These are phyloP conservation scores for Cercospora sojina DNA, from an alignment of 2,329 filamentous ascomycete genomes.

Conservation along the genomic window DNA sequence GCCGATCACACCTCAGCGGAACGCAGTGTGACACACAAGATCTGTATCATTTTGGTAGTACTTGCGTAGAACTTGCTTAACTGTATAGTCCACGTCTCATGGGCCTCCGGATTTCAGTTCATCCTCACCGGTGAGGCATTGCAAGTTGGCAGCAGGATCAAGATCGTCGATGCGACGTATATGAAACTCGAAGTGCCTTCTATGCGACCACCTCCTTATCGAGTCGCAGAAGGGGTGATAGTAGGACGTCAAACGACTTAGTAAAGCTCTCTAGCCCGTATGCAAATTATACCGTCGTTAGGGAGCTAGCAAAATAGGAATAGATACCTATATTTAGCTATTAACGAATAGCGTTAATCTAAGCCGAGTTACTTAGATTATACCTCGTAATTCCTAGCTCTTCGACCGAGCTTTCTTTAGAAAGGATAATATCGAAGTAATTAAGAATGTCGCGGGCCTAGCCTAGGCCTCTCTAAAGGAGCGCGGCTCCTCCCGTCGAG, in stretches of 20 bases:
- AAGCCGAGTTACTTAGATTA: conserved; percentile 25
- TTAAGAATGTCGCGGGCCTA: no score
- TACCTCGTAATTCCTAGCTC: conserved; percentile 26
- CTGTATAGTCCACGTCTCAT: no score
- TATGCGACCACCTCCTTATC: conserved; percentile 22
- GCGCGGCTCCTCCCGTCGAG: no score
- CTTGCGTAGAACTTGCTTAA: no score
- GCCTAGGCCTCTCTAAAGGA: no score
- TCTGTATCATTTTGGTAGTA: no score
- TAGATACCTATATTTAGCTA: conserved; percentile 26
- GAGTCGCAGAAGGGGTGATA: conserved; percentile 10
- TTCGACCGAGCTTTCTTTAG: conserved; percentile 20
- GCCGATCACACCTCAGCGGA: no score
- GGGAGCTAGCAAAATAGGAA: conserved; percentile 27
- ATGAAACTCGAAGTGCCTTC: conserved; percentile 23
- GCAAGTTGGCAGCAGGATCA: conserved; percentile 13
- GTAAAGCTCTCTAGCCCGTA: conserved; percentile 12
- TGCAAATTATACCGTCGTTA: conserved; percentile 23
- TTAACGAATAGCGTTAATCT: conserved; percentile 18
- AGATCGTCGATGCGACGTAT: conserved; percentile 26
- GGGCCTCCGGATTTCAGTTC: not conserved
- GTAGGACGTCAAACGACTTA: conserved; percentile 19
- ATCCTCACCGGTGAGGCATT: conserved; percentile 17
- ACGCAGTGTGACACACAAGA: no score
- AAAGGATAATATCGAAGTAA: no score